A percentile compares a stretch with the other conserved stretches of the same genome.
Evolutionary conservation across 2,329 filamentous ascomycete genomes (phyloP).

Genomic region (Coleophoma cylindrospora): DNA sequence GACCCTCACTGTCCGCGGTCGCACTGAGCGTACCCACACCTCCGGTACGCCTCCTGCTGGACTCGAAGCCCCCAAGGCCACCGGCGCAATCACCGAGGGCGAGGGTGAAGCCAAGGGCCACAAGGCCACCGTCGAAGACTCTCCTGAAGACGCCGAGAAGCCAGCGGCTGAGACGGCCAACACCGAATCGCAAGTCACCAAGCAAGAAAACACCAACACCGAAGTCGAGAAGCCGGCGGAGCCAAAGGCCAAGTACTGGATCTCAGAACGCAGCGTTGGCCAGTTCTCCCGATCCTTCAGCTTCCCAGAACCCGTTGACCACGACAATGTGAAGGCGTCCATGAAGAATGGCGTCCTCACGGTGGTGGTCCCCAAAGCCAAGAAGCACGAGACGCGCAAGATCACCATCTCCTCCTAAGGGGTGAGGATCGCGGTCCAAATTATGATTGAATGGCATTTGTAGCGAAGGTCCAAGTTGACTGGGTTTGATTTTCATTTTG

Average conservation of each 20-base stretch:
- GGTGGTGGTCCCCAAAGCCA: constrained; percentile 61
- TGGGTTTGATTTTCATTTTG: too few species aligned
- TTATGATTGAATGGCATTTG: background rate
- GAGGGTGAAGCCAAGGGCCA: constrained; percentile 37
- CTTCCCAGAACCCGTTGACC: constrained; percentile 61
- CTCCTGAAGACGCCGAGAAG: constrained; percentile 11
- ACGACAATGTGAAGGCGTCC: constrained; percentile 53
- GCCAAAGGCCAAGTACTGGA: constrained; percentile 60
- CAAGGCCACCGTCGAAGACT: constrained; percentile 59
- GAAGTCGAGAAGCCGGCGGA: constrained; percentile 28
- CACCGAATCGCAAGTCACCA: constrained; percentile 2
- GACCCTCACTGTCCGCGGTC: constrained; percentile 67
- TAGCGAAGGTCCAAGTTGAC: too few species aligned
- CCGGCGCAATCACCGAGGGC: constrained; percentile 36
- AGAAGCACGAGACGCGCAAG: constrained; percentile 50
- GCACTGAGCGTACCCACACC: constrained; percentile 58
- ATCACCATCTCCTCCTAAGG: constrained; percentile 37
- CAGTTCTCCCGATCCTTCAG: constrained; percentile 65
- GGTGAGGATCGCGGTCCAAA: too few species aligned
- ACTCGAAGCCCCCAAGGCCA: constrained; percentile 35
- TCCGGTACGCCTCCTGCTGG: constrained; percentile 38
- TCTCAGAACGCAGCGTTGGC: constrained; percentile 60
- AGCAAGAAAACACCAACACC: constrained; percentile 20
- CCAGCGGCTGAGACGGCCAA: constrained; percentile 5
- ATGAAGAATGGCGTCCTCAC: constrained; percentile 63